Evolutionary conservation across 306 rosid genomes (phyloP), one percentile per base, ranked within the genome.

Genomic region (Macrotyloma uniflorum): DNA sequence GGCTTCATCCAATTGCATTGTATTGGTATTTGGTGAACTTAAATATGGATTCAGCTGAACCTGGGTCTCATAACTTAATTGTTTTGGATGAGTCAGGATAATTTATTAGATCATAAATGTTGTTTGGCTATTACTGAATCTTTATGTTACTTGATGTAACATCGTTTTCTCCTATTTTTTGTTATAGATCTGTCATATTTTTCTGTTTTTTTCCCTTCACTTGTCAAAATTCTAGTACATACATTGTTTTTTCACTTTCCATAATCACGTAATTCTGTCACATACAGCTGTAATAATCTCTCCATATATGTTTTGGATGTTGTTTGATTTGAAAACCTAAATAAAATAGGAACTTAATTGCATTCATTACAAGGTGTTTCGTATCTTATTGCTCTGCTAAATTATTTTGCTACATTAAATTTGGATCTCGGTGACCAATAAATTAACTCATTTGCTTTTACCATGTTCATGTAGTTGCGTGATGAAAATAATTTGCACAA

Each of bases 401-500:
- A 72, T 24, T 36, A 35, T 72, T 30, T 72, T 74, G 19, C 49
- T 22, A 15, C 49, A 49, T 50, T 46, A 50, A 50, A 49, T 18
- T 32, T n/a, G 45, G 30, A 70, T 70, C 46, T 49, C 4, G 59
- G 45, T 69, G 46, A n/a, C 45, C 61, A 49, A 6, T 32, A 45
- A 33, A 59, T 61, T 76, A 50, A 66, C 62, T 77, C 7, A 18
- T 9, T 72, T 28, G 63, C 32, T 46, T 85, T 82, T 43, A 26
- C 66, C 84, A 80, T 75, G 87, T 92, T 74, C 81, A 79, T 79
- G 88, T 90, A 96, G 99, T 77, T 96, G 82, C 83, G 74, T 38
- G 22, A 55, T 40, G 99, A 96, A 85, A 96, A 96, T 66, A 93
- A 93, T 59, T 69, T 96, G 85, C 75, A 42, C 84, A 93, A 91